Evolutionary conservation across 116 monocot species (phyloP), one percentile per base, ranked within the genome.

Genomic region (Dioscorea cayenensis): DNA sequence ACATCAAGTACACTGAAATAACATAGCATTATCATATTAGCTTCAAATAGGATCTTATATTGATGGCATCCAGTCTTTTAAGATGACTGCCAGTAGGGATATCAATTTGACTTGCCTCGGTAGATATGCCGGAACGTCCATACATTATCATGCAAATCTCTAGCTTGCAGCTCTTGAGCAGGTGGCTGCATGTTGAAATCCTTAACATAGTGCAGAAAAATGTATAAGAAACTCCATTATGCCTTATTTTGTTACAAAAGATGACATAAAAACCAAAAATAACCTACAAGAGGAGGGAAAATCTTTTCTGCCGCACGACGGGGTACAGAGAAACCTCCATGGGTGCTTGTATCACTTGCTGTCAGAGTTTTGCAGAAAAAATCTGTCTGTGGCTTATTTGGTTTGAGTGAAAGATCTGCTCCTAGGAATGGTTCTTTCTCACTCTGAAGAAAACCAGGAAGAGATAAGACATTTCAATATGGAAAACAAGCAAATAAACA

Each of bases 71-170:
- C 55, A 55, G 43, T 43, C 6, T 16, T 55, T 4, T 55, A 16
- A 19, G 55, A 16, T 55, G n/a, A 55, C n/a, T 14, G 19, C 55
- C 10, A 16, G 16, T 55, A 43, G 5, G 12, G 43, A 1, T 12
- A 12, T 18, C 55, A 55, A 20, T 11, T 65, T 36, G 23, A 10
- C 62, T 62, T 79, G 88, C 97, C 97, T 77, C 97, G 88, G 67
- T 90, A 97, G 62, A 97, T 97, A 86, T 97, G 97, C 19, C 97
- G 84, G 78, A 97, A 97, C 63, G 83, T 92, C 97, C 97, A 97
- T 36, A 89, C 60, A 70, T 80, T 93, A 36, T 90, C 90, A 72
- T 97, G 97, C 73, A 97, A 81, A 69, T 97, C 97, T 68, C 78
- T 86, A 16, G 93, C 90, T 66, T 93, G 88, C 66, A 97, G 69